Conservation (phyloP, 1,284 basidiomycete species). For the Mrakiaceae sp. region DNA sequence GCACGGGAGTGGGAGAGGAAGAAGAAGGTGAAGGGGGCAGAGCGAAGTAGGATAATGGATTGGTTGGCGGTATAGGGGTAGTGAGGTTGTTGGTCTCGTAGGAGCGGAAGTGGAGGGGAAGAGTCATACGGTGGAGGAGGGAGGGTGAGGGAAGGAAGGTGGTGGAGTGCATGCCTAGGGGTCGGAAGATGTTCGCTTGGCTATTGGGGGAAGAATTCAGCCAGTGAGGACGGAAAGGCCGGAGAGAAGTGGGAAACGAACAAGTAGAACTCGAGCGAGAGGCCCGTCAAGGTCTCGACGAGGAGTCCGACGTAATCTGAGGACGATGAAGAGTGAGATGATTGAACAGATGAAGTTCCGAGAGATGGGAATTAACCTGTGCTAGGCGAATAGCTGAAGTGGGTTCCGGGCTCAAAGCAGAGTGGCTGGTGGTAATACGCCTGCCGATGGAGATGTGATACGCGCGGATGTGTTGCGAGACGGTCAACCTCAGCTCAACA, state of each 20-base stretch:
- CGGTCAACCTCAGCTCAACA: too few species aligned
- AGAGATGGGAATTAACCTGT: neutral
- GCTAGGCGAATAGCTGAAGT: neutral
- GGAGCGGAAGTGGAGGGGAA: neutral
- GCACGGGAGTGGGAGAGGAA: neutral
- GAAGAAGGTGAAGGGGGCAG: neutral
- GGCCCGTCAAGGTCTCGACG: neutral
- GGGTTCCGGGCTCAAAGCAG: slow-evolving; percentile 3
- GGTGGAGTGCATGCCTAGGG: neutral
- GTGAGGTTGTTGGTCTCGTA: neutral
- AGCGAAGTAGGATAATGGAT: too few species aligned
- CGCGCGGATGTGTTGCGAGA: too few species aligned
- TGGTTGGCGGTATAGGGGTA: neutral
- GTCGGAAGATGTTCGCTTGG: slow-evolving; percentile 1
- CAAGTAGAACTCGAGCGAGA: neutral
- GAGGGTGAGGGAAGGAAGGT: neutral
- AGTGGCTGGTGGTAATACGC: neutral
- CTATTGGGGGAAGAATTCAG: neutral
- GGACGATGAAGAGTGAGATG: too few species aligned
- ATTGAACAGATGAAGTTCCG: too few species aligned
- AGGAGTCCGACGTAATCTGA: neutral
- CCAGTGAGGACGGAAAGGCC: neutral
- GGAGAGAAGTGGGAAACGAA: neutral
- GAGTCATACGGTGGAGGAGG: neutral
- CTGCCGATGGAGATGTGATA: too few species aligned